phyloP scores from a whole-genome alignment of 1,284 basidiomycete species.

The Phlebopus sp. region DNA sequence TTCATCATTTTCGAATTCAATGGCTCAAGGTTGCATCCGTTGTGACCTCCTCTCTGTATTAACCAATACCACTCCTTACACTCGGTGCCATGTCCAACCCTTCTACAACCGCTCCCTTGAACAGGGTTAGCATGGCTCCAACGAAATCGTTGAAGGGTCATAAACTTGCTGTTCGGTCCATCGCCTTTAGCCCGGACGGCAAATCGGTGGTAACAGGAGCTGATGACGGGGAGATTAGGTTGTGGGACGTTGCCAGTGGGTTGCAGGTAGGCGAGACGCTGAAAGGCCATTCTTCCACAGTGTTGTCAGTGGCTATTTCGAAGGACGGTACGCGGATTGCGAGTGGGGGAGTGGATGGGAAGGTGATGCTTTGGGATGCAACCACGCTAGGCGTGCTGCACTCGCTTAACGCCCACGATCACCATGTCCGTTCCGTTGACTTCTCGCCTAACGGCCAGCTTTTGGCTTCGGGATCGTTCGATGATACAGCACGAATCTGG shows the following conservation, averaged over 20 bases:
- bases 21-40: no score
- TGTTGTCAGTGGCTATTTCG: neutral
- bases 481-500: constrained; percentile 1
- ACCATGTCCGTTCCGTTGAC: neutral
- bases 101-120: no score
- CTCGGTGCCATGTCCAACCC: no score
- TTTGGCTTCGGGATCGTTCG: neutral
- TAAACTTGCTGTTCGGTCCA: neutral
- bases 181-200: neutral
- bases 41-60: no score
- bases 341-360: neutral
- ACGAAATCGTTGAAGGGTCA: neutral
- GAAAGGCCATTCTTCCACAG: neutral
- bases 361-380: neutral
- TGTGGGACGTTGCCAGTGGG: neutral
- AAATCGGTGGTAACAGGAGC: neutral
- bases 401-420: neutral
- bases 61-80: no score
- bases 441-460: neutral
- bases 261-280: neutral
- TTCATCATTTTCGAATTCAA: no score
- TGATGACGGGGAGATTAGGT: neutral
- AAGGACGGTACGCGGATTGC: neutral
- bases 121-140: no score
- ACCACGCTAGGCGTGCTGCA: neutral